Base-by-base conservation (phyloP, 768 basidiomycete species). In the Artomyces pyxidatus region DNA sequence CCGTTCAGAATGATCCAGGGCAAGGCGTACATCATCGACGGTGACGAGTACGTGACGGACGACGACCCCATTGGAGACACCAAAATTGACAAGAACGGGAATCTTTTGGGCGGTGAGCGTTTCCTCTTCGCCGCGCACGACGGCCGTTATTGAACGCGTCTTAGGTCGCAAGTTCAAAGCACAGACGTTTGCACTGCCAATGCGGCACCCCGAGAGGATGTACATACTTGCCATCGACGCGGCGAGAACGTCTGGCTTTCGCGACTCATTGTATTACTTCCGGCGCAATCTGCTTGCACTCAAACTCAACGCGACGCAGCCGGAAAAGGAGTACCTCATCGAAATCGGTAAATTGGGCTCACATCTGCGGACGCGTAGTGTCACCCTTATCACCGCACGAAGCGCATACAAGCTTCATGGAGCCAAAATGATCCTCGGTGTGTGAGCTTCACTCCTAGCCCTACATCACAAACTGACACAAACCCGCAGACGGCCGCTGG, bases 201-300 rank as follows among this genome's bases (percentile, higher is more conserved):
- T 80, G 48, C 80, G 95, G 19, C 83, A 97, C 59, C 83, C 91
- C 8, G 77, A 88, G 23, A 77, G 85, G 39, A 74, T 80, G 52
- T 99, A 96, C 68, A 88, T 96, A 80, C 86, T 98, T 37, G 93
- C 95, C 19, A 98, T 99, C 50, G 96, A 99, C 61, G 95, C 93
- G 3, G 96, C 96, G 0, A 82, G 95, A 23, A 89, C 90, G 8
- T 94, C 91, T 17, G 96, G 96, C 4, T 97, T 92, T 68, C 80
- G 92, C 42, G 96, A 98, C 65, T 97, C 96, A 8, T 71, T 98
- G n/a, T 96, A 97, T 67, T 97, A 97, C 67, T 94, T 97, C 68
- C 85, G 96, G 3, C 79, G 92, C 6, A 96, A 95, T 55, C 80
- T 81, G 0, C 80, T 91, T 25, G 86, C 95, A 14, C 74, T 93